phyloP scores from a whole-genome alignment of 768 basidiomycete genomes.

The Suillus placidus region DNA sequence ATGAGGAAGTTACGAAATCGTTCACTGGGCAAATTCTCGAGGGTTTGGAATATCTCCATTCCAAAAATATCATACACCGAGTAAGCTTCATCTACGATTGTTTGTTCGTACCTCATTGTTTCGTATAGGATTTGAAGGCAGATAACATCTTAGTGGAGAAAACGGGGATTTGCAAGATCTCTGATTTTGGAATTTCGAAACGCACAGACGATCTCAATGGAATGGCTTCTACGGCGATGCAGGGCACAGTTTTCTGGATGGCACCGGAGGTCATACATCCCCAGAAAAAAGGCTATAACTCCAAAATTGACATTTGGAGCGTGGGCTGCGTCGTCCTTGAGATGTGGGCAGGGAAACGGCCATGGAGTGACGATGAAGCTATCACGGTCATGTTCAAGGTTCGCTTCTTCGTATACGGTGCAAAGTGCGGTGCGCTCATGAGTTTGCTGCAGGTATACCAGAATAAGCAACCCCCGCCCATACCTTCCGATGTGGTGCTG shows the following conservation, averaged over 20 bases:
- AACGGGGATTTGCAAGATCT: constrained; percentile 93
- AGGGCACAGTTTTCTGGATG: constrained; percentile 99
- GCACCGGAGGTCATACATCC: constrained; percentile 93
- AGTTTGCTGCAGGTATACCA: constrained; percentile 67
- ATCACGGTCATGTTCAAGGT: constrained; percentile 96
- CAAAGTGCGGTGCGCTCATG: constrained; percentile 5
- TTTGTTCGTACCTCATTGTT: constrained; percentile 12
- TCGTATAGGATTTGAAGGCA: constrained; percentile 84
- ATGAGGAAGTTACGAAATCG: constrained; percentile 88
- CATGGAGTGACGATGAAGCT: constrained; percentile 90
- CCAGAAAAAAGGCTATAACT: constrained; percentile 89
- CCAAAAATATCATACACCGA: constrained; percentile 88
- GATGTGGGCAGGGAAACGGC: constrained; percentile 97
- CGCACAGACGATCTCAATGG: constrained; percentile 84
- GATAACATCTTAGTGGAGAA: constrained; percentile 98
- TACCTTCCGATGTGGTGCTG: constrained; percentile 81
- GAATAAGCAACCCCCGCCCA: constrained; percentile 82
- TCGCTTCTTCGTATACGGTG: constrained; percentile 19
- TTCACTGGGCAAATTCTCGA: constrained; percentile 91
- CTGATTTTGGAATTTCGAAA: constrained; percentile 99
- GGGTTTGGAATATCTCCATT: constrained; percentile 92
- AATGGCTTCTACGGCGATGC: constrained; percentile 88
- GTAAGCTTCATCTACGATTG: constrained; percentile 41
- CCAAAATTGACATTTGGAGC: constrained; percentile 99
- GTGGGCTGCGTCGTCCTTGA: constrained; percentile 98